phyloP scores from a whole-genome alignment of 2,329 filamentous ascomycete species.

The Aspergillus versicolor region DNA sequence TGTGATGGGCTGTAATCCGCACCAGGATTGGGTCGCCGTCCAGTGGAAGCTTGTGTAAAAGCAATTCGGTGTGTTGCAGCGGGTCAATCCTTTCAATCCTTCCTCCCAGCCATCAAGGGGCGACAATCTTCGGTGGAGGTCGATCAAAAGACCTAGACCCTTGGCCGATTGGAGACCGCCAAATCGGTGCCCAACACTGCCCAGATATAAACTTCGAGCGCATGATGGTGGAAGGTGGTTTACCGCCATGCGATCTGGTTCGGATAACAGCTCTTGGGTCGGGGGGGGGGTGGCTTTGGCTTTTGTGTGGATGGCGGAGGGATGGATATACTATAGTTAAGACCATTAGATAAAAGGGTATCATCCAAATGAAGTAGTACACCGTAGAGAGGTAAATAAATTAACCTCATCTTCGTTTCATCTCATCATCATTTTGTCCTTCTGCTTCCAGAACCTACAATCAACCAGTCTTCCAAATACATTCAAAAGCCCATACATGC shows the following conservation, averaged over 20 bases:
- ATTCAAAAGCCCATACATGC: slow-evolving; percentile 19
- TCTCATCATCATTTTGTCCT: slow-evolving; percentile 2
- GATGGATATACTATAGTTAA: slow-evolving; percentile 7
- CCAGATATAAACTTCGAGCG: not conserved
- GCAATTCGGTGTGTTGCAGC: not conserved
- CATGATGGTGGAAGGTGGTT: not conserved
- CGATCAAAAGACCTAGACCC: not conserved
- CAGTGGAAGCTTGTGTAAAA: not conserved
- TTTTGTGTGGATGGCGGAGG: not conserved
- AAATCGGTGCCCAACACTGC: not conserved
- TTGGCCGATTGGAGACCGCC: not conserved
- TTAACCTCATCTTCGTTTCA: slow-evolving; percentile 3
- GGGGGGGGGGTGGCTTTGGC: not conserved
- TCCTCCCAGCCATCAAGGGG: not conserved
- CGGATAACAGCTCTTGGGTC: not conserved
- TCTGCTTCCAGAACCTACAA: slow-evolving; percentile 16
- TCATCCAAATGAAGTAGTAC: not conserved
- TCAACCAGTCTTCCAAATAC: slow-evolving; percentile 10
- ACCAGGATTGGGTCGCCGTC: slow-evolving; percentile 4
- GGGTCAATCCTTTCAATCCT: not conserved
- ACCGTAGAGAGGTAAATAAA: not conserved
- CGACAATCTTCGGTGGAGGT: not conserved
- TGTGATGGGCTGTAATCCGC: slow-evolving; percentile 4
- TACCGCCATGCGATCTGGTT: not conserved
- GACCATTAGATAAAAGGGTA: slow-evolving; percentile 8